Conservation (phyloP, 768 basidiomycete species). For the Zangia roseola region DNA sequence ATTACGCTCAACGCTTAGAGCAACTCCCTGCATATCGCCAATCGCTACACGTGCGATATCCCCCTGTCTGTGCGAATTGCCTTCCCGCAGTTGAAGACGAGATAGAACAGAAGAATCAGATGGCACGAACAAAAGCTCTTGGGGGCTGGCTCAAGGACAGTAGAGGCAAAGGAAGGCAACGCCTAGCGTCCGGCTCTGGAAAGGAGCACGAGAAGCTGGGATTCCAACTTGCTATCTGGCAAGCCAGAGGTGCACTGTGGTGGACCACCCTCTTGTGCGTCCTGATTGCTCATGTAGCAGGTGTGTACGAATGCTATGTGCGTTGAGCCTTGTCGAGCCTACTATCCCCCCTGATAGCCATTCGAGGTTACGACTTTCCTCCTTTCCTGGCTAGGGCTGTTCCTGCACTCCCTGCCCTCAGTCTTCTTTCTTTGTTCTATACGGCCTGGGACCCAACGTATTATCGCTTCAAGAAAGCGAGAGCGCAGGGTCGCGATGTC, state of each 20-base stretch:
- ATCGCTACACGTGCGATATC: conserved; percentile 79
- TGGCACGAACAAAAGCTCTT: conserved; percentile 77
- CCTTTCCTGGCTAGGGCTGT: conserved; percentile 19
- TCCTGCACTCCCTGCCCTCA: conserved; percentile 49
- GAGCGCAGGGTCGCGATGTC: conserved; percentile 69
- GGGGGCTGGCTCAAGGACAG: conserved; percentile 67
- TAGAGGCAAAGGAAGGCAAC: conserved; percentile 60
- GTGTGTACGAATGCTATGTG: conserved; percentile 36
- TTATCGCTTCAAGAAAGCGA: conserved; percentile 52
- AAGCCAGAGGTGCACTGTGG: conserved; percentile 69
- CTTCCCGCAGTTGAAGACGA: conserved; percentile 79
- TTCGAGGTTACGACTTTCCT: conserved; percentile 23
- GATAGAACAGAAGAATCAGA: conserved; percentile 72
- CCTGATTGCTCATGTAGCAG: conserved; percentile 41
- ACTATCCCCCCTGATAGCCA: conserved; percentile 9
- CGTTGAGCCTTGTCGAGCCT: neutral
- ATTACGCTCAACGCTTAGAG: conserved; percentile 61
- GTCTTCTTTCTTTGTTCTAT: conserved; percentile 68
- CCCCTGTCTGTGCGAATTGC: conserved; percentile 79
- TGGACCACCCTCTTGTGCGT: conserved; percentile 42
- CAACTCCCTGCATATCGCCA: conserved; percentile 69
- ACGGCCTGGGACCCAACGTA: conserved; percentile 88
- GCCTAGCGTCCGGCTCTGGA: conserved; percentile 42
- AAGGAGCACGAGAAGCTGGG: conserved; percentile 44
- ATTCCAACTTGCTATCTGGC: conserved; percentile 63